These are phyloP conservation scores for Chlamydomonas incerta DNA, from an alignment of 139 green algal species.

Conservation along the genomic window DNA sequence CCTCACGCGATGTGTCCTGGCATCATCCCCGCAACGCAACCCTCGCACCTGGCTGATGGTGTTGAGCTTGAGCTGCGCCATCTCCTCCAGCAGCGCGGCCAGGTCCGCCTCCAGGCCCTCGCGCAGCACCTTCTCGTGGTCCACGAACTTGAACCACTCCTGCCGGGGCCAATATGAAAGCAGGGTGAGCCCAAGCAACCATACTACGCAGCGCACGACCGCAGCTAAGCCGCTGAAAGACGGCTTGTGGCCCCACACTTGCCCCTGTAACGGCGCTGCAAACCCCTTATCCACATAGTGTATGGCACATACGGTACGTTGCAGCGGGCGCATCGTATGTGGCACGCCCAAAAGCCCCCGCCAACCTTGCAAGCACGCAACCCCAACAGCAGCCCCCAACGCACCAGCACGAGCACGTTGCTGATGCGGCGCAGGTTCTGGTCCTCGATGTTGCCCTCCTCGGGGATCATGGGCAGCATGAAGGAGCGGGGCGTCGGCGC, in stretches of 20 bases:
- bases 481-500: constrained; percentile 38
- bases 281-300: too few species aligned
- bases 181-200: too few species aligned
- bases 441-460: constrained; percentile 36
- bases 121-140: constrained; percentile 70
- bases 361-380: too few species aligned
- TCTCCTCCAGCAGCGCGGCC: constrained; percentile 58
- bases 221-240: neutral
- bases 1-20: too few species aligned
- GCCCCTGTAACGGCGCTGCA: too few species aligned
- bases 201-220: too few species aligned
- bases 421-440: constrained; percentile 51
- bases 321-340: too few species aligned
- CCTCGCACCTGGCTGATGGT: constrained; percentile 66
- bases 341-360: too few species aligned
- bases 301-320: too few species aligned
- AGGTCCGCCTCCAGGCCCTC: constrained; percentile 62
- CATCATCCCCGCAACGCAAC: too few species aligned
- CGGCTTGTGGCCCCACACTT: neutral
- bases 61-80: constrained; percentile 62
- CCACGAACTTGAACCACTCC: constrained; percentile 71
- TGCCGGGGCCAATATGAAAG: too few species aligned
- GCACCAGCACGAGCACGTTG: constrained; percentile 32
- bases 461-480: constrained; percentile 28
- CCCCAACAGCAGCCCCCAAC: too few species aligned